Evolutionary conservation across 176 grass and related monocot genomes (phyloP), one percentile per base, ranked within the genome.

Genomic region (Carex kokanica): DNA sequence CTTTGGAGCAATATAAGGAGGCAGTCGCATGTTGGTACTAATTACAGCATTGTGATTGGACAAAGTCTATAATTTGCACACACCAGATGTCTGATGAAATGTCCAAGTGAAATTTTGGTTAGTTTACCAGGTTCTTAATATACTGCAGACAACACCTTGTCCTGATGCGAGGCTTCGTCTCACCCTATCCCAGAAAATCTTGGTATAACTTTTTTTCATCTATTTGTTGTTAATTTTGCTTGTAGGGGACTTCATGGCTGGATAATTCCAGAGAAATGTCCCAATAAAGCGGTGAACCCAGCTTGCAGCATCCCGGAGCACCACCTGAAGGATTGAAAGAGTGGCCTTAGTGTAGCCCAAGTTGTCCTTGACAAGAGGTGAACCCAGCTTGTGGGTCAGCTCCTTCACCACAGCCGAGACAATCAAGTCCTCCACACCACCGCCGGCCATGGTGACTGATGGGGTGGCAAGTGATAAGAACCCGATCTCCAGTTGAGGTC

Each of bases 391-490:
- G 11, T 3, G 36, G 12, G 36, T 18, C 8, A 86, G 17, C 73
- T 32, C 71, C 55, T 86, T 78, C 23, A 86, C 70, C 32, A 86
- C 57, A 3, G 71, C 71, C 0, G 84, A 86, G 2, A 60, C 84
- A 38, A 86, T 47, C 18, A 78, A 18, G 21, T 80, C 73, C 15
- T 74, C 74, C 1, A 63, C 73, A n/a, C n/a, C n/a, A n/a, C n/a
- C n/a, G n/a, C n/a, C n/a, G n/a, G n/a, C n/a, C n/a, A n/a, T n/a
- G n/a, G n/a, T n/a, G n/a, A n/a, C n/a, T n/a, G n/a, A n/a, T n/a
- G n/a, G n/a, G n/a, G n/a, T n/a, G n/a, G n/a, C n/a, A n/a, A n/a
- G n/a, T n/a, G n/a, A n/a, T n/a, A n/a, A n/a, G n/a, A n/a, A n/a
- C n/a, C n/a, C n/a, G n/a, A n/a, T n/a, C n/a, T n/a, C n/a, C n/a